Percentiles rank a stretch among this genome's conserved stretches.
phyloP scores from a whole-genome alignment of 495 filamentous ascomycete genomes.

The Jackrogersella minutella region DNA sequence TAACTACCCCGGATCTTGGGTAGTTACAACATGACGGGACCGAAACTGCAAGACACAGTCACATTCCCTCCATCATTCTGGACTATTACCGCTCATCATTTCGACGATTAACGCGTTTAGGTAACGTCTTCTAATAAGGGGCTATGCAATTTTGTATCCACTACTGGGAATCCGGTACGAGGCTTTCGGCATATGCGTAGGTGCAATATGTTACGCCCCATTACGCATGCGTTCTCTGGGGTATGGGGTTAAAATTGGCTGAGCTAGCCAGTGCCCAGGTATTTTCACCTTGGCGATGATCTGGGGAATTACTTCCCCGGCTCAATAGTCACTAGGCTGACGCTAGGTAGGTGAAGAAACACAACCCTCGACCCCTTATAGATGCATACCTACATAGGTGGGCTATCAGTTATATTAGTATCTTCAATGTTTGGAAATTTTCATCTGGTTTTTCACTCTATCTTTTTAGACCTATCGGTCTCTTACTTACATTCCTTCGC shows the following conservation, averaged over 20 bases:
- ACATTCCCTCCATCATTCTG: constrained; percentile 1
- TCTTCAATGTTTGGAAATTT: too few relatives aligned
- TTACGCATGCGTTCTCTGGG: not conserved
- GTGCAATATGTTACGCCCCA: not conserved
- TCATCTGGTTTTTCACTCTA: too few relatives aligned
- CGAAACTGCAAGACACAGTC: not conserved
- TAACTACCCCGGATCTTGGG: constrained; percentile 4
- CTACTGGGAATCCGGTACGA: constrained; percentile 16
- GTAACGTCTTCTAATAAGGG: constrained; percentile 8
- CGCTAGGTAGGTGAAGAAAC: not conserved
- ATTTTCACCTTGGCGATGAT: constrained; percentile 22
- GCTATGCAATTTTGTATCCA: not conserved
- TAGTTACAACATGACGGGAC: constrained; percentile 3
- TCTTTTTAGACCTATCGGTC: not conserved
- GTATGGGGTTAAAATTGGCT: constrained; percentile 5
- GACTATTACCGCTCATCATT: not conserved
- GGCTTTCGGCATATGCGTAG: constrained; percentile 1
- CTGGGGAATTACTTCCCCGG: constrained; percentile 7
- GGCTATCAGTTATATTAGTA: too few relatives aligned
- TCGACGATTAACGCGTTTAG: not conserved
- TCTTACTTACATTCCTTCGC: too few relatives aligned
- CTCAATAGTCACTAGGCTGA: not conserved
- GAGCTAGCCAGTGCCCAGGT: constrained; percentile 5
- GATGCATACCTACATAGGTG: not conserved
- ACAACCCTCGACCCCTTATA: constrained; percentile 3